These are phyloP conservation scores for Hordeum vulgare DNA, from an alignment of 176 grass and related monocot species.

Conservation along the genomic window MorexV3_pseudomolecules_assembly NC_058518.1:508190209-508190708, in stretches of 20 bases:
- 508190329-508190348: too few relatives aligned
- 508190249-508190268: constrained; percentile 14
- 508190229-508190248: background rate
- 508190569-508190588: too few relatives aligned
- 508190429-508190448: constrained; percentile 9
- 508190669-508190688: too few relatives aligned
- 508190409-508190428: constrained; percentile 14
- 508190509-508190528: background rate
- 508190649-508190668: too few relatives aligned
- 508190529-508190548: background rate
- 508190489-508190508: too few relatives aligned
- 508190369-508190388: constrained; percentile 21
- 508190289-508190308: background rate
- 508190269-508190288: constrained; percentile 3
- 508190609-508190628: too few relatives aligned
- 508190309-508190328: background rate
- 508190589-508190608: too few relatives aligned
- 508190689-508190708: too few relatives aligned
- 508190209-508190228: background rate
- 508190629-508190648: too few relatives aligned
- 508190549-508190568: background rate
- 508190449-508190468: constrained; percentile 9
- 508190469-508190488: background rate
- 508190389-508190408: constrained; percentile 30
- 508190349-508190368: constrained; percentile 37